These are phyloP conservation scores for Globisporangium paroecandrum DNA, from an alignment of 352 stramenopile species.

Conservation along the genomic window DNA sequence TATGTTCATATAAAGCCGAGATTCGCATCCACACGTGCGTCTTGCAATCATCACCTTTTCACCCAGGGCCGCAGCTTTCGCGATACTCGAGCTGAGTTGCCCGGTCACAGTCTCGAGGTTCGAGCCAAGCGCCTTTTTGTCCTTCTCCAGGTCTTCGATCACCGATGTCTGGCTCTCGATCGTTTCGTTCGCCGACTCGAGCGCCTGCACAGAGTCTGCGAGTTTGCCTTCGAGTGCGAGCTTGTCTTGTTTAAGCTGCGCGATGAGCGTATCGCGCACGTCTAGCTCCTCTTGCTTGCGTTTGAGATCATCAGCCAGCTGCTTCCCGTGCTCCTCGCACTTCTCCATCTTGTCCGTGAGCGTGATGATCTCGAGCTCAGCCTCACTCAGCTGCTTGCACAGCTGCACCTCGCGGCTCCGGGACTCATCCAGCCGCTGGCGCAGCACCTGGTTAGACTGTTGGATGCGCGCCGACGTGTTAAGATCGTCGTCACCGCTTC, in stretches of 20 bases:
- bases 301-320: slow-evolving; percentile 9
- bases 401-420: neutral
- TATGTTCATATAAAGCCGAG: neutral
- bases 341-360: slow-evolving; percentile 8
- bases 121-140: neutral
- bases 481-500: neutral
- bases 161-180: neutral
- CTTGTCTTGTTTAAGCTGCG: slow-evolving; percentile 10
- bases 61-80: neutral
- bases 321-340: slow-evolving; percentile 4
- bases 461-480: slow-evolving; percentile 10
- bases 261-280: neutral
- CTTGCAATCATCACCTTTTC: slow-evolving; percentile 1
- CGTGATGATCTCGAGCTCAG: slow-evolving; percentile 7
- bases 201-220: neutral
- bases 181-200: neutral
- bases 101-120: neutral
- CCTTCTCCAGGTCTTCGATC: neutral
- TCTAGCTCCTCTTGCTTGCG: slow-evolving; percentile 3
- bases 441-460: slow-evolving; percentile 5
- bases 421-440: slow-evolving; percentile 6
- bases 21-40: neutral
- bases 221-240: neutral
- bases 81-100: neutral
- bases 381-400: slow-evolving; percentile 8